Evolutionary conservation across 768 basidiomycete species (phyloP).

Genomic region (Lactarius quietus): DNA sequence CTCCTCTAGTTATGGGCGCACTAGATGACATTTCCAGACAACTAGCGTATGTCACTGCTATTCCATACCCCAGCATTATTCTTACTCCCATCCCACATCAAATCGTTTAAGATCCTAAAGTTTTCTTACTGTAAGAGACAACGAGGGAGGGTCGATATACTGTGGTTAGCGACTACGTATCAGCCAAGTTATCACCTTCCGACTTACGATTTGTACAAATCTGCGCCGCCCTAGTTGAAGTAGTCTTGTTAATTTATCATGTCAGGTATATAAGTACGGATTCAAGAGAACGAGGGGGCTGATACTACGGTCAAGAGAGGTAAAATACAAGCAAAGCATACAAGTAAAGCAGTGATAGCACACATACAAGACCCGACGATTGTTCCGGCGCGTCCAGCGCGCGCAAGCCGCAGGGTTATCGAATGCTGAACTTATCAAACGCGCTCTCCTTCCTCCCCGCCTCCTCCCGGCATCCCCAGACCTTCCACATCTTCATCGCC

Average conservation of each 20-base stretch:
- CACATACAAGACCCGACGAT: background rate
- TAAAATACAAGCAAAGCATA: slow-evolving; percentile 17
- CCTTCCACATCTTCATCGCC: slow-evolving; percentile 71
- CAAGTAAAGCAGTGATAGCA: slow-evolving; percentile 10
- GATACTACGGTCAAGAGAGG: background rate
- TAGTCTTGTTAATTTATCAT: background rate
- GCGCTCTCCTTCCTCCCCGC: slow-evolving; percentile 19
- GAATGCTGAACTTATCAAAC: slow-evolving; percentile 25
- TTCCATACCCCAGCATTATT: too few relatives aligned
- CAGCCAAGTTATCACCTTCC: too few relatives aligned
- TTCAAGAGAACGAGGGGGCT: background rate
- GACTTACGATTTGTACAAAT: background rate
- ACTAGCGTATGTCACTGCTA: too few relatives aligned
- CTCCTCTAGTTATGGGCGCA: too few relatives aligned
- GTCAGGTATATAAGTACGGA: background rate
- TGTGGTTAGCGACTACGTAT: too few relatives aligned
- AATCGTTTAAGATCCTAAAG: too few relatives aligned
- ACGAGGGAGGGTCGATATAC: too few relatives aligned
- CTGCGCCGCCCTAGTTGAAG: background rate
- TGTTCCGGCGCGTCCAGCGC: slow-evolving; percentile 1
- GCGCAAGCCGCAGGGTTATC: slow-evolving; percentile 6
- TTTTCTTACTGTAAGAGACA: too few relatives aligned
- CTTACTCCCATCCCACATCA: too few relatives aligned
- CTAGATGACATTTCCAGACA: too few relatives aligned
- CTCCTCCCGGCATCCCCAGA: slow-evolving; percentile 42